A percentile compares a stretch with the other conserved stretches of the same genome.
Conservation (phyloP, 768 basidiomycete genomes). For the Russula emetica region DNA sequence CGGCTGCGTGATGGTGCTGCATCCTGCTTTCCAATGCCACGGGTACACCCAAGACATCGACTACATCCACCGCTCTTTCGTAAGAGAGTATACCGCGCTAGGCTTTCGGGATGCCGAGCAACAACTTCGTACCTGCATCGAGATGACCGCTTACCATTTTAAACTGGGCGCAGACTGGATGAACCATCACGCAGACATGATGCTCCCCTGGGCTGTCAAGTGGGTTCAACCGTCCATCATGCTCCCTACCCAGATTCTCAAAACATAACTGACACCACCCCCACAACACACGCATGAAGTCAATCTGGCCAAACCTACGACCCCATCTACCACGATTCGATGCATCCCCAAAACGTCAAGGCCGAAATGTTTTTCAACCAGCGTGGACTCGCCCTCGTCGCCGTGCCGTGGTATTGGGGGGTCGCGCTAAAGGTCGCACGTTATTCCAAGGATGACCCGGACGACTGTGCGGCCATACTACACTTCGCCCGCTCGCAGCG, state of each 20-base stretch:
- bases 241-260: too few relatives aligned
- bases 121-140: conserved; percentile 54
- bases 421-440: conserved; percentile 72
- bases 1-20: conserved; percentile 70
- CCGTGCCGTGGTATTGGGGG: conserved; percentile 67
- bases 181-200: conserved; percentile 70
- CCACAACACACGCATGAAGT: conserved; percentile 18
- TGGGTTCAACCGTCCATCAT: conserved; percentile 36
- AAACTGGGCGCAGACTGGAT: conserved; percentile 65
- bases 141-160: conserved; percentile 48
- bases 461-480: conserved; percentile 63
- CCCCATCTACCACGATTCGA: conserved; percentile 51
- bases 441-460: conserved; percentile 57
- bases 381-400: conserved; percentile 50
- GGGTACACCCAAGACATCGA: conserved; percentile 65
- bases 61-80: conserved; percentile 59
- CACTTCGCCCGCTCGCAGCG: conserved; percentile 53
- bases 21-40: conserved; percentile 42
- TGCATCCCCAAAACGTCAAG: conserved; percentile 40
- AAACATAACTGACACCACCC: not conserved
- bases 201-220: conserved; percentile 64
- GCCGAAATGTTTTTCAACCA: conserved; percentile 56
- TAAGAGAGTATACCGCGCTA: conserved; percentile 46
- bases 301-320: conserved; percentile 41
- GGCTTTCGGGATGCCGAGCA: conserved; percentile 51